Evolutionary conservation across 768 basidiomycete species (phyloP).

Genomic region (Baorangia bicolor): DNA sequence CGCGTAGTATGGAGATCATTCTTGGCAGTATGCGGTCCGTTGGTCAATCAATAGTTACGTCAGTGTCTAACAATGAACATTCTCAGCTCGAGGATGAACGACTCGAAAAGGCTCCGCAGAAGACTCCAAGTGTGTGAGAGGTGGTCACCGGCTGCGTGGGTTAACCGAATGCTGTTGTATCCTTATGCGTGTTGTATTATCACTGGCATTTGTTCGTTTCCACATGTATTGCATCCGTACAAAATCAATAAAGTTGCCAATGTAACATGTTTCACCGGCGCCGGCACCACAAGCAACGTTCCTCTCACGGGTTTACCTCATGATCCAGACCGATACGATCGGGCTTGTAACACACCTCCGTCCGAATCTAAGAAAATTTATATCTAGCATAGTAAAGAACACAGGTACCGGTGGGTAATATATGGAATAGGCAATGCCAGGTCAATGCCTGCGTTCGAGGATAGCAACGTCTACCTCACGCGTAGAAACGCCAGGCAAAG

Average conservation of each 20-base stretch:
- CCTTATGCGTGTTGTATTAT: background rate
- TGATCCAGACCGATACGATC: background rate
- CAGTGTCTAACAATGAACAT: background rate
- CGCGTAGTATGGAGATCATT: slow-evolving; percentile 24
- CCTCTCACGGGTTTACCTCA: background rate
- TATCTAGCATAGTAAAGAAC: slow-evolving; percentile 20
- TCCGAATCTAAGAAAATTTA: slow-evolving; percentile 7
- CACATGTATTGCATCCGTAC: background rate
- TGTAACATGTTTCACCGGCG: too few species aligned
- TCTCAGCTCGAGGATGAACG: slow-evolving; percentile 31
- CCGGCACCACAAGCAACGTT: too few species aligned
- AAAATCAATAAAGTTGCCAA: background rate
- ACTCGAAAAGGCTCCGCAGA: slow-evolving; percentile 19
- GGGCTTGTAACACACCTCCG: background rate
- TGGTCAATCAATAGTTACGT: background rate
- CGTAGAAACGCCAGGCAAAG: slow-evolving; percentile 84
- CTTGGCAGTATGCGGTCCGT: slow-evolving; percentile 29
- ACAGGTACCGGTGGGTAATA: slow-evolving; percentile 9
- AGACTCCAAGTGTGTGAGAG: background rate
- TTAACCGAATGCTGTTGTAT: background rate
- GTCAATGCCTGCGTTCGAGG: background rate
- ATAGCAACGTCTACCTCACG: slow-evolving; percentile 13
- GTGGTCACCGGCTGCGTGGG: background rate
- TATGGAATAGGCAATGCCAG: slow-evolving; percentile 6
- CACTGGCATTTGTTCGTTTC: background rate